Base-by-base conservation (phyloP, 1,284 basidiomycete genomes). In the Leccinum colubrinum region DNA sequence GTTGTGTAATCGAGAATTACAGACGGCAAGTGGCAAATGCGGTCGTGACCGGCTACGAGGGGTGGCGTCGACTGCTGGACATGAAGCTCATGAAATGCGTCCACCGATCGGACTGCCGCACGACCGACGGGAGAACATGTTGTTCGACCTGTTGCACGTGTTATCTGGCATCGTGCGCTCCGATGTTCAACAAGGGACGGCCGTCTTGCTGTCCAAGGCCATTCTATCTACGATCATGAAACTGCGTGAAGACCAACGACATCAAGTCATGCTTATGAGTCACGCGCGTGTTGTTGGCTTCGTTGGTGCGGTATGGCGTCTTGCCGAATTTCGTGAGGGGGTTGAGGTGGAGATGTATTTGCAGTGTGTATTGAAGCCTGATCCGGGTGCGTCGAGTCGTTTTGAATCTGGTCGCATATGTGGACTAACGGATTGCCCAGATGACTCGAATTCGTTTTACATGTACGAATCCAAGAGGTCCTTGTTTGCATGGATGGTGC, bases 381-480 rank as follows among this genome's bases (percentile, higher is more conserved):
- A 52, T 52, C 50, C 50, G 15, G 50, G 25, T 52, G 15, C 50
- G 15, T 52, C 15, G 25, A 25, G 14, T 27, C 46, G 20, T 7
- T 41, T n/a, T 17, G 46, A 48, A 20, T 50, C 2, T 48, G 33
- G 33, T 33, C 33, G 33, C 33, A 33, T 14, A 4, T 65, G 12
- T 17, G 46, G 15, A 50, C 46, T 50, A 20, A 50, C 46, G 20
- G 46, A 22, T 48, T 9, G 17, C 20, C 4, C 46, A 95, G 93
- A 93, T 70, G 92, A 94, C 64, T 78, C 99, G 20, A 97, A 98
- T 70, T 83, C 94, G 0, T 81, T 97, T 53, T 98, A 97, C 77
- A 93, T 98, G 15, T 98, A 97, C 71, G 97, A 98, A 75, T 86
- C 95, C 15, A 95, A 27, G 27, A 27, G 27, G 83, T 91, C 94